A percentile compares a stretch with the other conserved stretches of the same genome.
Conservation (phyloP, 2,329 filamentous ascomycete species). For the Onygenales sp. region DNA sequence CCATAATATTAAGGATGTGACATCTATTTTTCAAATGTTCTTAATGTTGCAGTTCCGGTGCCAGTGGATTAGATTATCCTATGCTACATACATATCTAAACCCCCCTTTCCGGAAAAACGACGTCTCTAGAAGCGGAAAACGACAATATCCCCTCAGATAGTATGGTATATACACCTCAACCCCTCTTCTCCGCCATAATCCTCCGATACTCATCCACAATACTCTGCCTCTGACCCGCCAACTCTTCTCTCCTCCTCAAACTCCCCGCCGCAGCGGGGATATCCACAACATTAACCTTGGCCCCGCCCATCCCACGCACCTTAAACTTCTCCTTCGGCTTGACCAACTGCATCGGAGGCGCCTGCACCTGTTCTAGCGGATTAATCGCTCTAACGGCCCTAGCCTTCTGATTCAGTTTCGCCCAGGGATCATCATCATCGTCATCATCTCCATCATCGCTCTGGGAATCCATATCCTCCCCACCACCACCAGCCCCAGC, state of each 20-base stretch:
- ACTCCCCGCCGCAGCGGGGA: conserved; percentile 61
- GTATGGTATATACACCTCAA: conserved; percentile 12
- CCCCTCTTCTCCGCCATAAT: conserved; percentile 52
- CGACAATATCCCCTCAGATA: neutral
- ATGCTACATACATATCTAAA: too few species aligned
- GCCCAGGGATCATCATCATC: conserved; percentile 61
- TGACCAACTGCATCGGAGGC: conserved; percentile 62
- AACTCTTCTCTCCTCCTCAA: conserved; percentile 64
- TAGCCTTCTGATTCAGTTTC: conserved; percentile 58
- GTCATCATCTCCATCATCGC: conserved; percentile 27
- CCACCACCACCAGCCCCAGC: conserved; percentile 36
- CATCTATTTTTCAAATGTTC: too few species aligned
- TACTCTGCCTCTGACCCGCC: conserved; percentile 55
- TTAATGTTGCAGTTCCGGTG: too few species aligned
- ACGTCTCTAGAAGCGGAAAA: too few species aligned
- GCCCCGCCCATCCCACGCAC: conserved; percentile 49
- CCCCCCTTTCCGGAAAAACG: too few species aligned
- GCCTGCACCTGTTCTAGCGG: conserved; percentile 54
- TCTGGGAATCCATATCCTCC: conserved; percentile 24
- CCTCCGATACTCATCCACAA: conserved; percentile 65
- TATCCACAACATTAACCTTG: conserved; percentile 56
- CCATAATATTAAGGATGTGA: too few species aligned
- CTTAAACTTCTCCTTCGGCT: conserved; percentile 54
- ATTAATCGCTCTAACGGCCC: conserved; percentile 37
- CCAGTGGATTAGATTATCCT: too few species aligned